Evolutionary conservation across 1,284 basidiomycete genomes (phyloP).

Genomic region (Ustilago curta): DNA sequence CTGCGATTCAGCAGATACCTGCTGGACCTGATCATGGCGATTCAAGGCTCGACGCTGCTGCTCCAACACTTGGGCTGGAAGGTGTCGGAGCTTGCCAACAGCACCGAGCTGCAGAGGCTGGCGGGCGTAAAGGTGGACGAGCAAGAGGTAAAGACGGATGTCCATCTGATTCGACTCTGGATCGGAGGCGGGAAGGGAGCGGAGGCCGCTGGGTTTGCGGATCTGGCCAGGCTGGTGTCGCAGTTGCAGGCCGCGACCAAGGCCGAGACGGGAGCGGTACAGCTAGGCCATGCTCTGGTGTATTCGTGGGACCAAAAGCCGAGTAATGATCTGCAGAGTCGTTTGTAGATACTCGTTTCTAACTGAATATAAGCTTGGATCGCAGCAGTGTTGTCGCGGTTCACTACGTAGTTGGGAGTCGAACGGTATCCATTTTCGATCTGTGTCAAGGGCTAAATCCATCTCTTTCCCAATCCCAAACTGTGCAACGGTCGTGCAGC

Average conservation of each 20-base stretch:
- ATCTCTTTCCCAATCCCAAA: conserved; percentile 26
- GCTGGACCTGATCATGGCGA: conserved; percentile 48
- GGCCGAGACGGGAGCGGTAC: conserved; percentile 19
- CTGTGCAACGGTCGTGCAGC: conserved; percentile 8
- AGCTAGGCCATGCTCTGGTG: conserved; percentile 31
- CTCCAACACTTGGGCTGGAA: conserved; percentile 51
- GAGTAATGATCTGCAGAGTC: conserved; percentile 8
- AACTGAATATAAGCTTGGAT: neutral
- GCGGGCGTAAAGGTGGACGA: conserved; percentile 17
- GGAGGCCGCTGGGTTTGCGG: conserved; percentile 30
- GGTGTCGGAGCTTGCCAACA: conserved; percentile 4
- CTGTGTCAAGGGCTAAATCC: neutral
- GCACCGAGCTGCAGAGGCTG: conserved; percentile 18
- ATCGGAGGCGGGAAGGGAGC: conserved; percentile 23
- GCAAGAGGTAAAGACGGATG: conserved; percentile 21
- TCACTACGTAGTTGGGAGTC: conserved; percentile 1
- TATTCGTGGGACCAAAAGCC: conserved; percentile 31
- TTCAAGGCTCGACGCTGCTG: conserved; percentile 34
- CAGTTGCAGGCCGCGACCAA: conserved; percentile 29
- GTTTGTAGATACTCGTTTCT: conserved; percentile 11
- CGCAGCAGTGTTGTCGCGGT: too few species aligned
- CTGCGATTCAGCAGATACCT: conserved; percentile 38
- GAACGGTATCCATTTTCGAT: neutral
- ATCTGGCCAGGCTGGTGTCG: conserved; percentile 22
- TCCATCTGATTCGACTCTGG: conserved; percentile 37